Conservation (phyloP, 2,329 filamentous ascomycete genomes). For the Fonsecaea pugnacius region DNA sequence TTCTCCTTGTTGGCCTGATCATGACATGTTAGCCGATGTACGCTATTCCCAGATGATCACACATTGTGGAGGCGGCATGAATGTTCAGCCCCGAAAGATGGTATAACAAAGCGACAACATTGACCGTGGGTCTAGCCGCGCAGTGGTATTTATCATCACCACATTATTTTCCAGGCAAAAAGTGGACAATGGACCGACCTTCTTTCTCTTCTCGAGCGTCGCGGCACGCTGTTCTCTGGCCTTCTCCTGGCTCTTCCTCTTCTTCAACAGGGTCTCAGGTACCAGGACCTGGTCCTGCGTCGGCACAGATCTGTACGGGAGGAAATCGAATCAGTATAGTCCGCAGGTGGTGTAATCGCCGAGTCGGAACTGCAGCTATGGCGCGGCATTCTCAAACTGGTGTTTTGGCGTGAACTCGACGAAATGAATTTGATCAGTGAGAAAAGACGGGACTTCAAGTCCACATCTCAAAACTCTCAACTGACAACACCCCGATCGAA, state of each 20-base stretch:
- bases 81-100: constrained; percentile 98
- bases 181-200: constrained; percentile 65
- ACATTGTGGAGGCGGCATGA: neutral
- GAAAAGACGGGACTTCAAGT: constrained; percentile 29
- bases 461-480: constrained; percentile 60
- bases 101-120: constrained; percentile 95
- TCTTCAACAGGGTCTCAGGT: constrained; percentile 99
- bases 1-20: constrained; percentile 95
- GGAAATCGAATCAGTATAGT: constrained; percentile 70
- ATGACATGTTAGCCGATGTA: constrained; percentile 35
- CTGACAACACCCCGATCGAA: constrained; percentile 71
- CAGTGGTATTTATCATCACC: constrained; percentile 88
- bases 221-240: constrained; percentile 85
- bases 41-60: constrained; percentile 40
- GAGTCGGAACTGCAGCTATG: constrained; percentile 90
- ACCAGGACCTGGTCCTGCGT: constrained; percentile 95
- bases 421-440: constrained; percentile 80
- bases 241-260: constrained; percentile 99
- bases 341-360: constrained; percentile 75
- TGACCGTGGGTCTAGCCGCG: constrained; percentile 91
- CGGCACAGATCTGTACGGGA: constrained; percentile 74
- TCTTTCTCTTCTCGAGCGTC: constrained; percentile 83
- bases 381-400: constrained; percentile 88
- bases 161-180: constrained; percentile 38
- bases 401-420: constrained; percentile 70